Evolutionary conservation across 192 early-diverging fungal genomes (phyloP), one percentile per base, ranked within the genome.

Genomic region (Entomortierella beljakovae): DNA sequence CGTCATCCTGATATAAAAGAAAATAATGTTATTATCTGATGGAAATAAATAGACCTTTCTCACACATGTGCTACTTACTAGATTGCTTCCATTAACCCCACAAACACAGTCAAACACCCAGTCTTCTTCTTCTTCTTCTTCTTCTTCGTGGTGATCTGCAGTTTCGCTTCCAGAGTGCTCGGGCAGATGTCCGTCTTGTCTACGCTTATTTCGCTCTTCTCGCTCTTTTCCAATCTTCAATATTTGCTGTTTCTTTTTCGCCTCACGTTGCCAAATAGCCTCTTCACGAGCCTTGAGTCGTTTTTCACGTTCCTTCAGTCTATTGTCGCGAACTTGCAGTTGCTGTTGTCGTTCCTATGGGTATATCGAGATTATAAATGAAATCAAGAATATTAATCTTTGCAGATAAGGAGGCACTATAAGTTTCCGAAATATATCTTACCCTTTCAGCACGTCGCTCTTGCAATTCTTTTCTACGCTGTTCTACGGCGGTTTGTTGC

Each of bases 31-130:
- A 53, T 8, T 18, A 11, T n/a, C n/a, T n/a, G n/a, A n/a, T n/a
- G n/a, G n/a, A n/a, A n/a, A n/a, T n/a, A n/a, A n/a, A n/a, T n/a
- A n/a, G n/a, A n/a, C n/a, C n/a, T n/a, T n/a, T 43, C 42, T 43
- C 42, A 9, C 42, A 43, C 42, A 18, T 25, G n/a, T 25, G 23
- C 16, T 15, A 26, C 64, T 76, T 83, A 87, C 85, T 62, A 87
- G 53, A 42, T 87, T 85, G 11, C 73, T 64, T 22, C 85, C 85
- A 34, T 64, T 49, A 0, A 87, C 71, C 23, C 85, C 85, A 40
- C 85, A 87, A 18, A 85, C 52, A 35, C 85, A 87, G 35, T 84
- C 80, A 74, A 87, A 87, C 16, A 58, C 59, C 85, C 85, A 87
- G 42, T 80, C 64, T 37, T 83, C 83, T 29, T 87, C 83, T 26